phyloP scores from a whole-genome alignment of 768 basidiomycete genomes.

The Boletus eberwhitei region DNA sequence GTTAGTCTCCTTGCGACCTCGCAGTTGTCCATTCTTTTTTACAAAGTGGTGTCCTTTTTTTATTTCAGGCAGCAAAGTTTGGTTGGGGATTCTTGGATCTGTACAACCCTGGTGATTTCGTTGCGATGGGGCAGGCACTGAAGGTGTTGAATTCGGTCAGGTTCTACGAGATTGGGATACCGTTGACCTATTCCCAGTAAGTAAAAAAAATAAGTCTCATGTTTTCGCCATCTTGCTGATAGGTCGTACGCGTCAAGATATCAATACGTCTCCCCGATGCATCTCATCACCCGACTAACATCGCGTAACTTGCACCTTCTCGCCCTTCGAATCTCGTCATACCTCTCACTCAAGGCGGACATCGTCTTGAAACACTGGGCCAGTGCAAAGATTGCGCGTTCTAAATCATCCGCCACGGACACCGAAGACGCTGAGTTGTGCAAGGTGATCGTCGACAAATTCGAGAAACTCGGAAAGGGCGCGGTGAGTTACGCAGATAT shows the following conservation, averaged over 20 bases:
- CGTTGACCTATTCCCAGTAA: slow-evolving; percentile 88
- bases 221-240: background rate
- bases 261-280: slow-evolving; percentile 72
- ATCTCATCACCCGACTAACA: slow-evolving; percentile 79
- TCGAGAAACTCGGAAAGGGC: slow-evolving; percentile 71
- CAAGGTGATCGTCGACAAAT: slow-evolving; percentile 83
- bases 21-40: background rate
- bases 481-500: slow-evolving; percentile 94
- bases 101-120: slow-evolving; percentile 88
- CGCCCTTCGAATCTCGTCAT: slow-evolving; percentile 85
- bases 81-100: slow-evolving; percentile 92
- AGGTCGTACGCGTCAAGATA: slow-evolving; percentile 56
- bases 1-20: slow-evolving; percentile 37
- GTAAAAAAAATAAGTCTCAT: slow-evolving; percentile 20
- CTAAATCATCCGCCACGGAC: slow-evolving; percentile 58
- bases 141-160: slow-evolving; percentile 94
- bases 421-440: slow-evolving; percentile 78
- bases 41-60: background rate
- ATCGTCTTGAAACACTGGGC: slow-evolving; percentile 96
- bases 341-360: slow-evolving; percentile 79
- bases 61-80: slow-evolving; percentile 85
- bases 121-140: slow-evolving; percentile 87
- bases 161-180: slow-evolving; percentile 89
- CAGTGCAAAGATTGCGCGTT: slow-evolving; percentile 79
- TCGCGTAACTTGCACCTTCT: slow-evolving; percentile 88